Evolutionary conservation across 1,284 basidiomycete species (phyloP), one percentile per base, ranked within the genome.

Genomic region (Cystobasidiaceae sp.): DNA sequence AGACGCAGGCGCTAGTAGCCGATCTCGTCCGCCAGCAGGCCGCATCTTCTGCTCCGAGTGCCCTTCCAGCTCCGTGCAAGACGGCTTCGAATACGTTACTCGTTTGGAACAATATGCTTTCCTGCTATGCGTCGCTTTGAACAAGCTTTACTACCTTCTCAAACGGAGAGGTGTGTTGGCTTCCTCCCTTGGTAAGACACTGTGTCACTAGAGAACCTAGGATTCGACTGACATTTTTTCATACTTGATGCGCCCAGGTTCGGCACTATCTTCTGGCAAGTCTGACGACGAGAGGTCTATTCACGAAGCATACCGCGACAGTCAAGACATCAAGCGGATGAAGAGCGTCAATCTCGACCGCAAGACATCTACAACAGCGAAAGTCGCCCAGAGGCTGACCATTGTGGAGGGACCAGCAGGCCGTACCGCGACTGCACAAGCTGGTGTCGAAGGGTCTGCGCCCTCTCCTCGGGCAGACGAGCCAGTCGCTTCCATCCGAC

Each of bases 41-140:
- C 69, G 69, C 49, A 83, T 90, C 66, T 84, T 85, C 70, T 97
- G 94, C 77, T 83, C 81, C 7, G 84, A 87, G 88, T 79, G 86
- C 82, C 41, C 84, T 84, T 74, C 74, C 75, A 58, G 70, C 7
- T 54, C 62, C 15, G 58, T 69, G 15, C 58, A 85, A 49, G 73
- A 79, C 21, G 93, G 93, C 8, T 97, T 98, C 78, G 87, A 90
- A 75, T 82, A 89, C 15, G 94, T 97, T 17, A 92, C 93, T 57
- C 82, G 94, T 67, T 79, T 99, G 71, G 94, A 99, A 80, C 94
- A 99, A 76, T 99, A 97, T 77, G 90, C 96, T 0, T 99, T 96
- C 81, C 79, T 99, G 67, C 80, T 99, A 59, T 93, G 97, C 72
- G 96, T 98, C 19, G 96, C 94, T 4, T 82, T 99, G 62, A 84